Evolutionary conservation across 768 basidiomycete genomes (phyloP), one percentile per base, ranked within the genome.

Genomic region (Tylopilus intermedius): DNA sequence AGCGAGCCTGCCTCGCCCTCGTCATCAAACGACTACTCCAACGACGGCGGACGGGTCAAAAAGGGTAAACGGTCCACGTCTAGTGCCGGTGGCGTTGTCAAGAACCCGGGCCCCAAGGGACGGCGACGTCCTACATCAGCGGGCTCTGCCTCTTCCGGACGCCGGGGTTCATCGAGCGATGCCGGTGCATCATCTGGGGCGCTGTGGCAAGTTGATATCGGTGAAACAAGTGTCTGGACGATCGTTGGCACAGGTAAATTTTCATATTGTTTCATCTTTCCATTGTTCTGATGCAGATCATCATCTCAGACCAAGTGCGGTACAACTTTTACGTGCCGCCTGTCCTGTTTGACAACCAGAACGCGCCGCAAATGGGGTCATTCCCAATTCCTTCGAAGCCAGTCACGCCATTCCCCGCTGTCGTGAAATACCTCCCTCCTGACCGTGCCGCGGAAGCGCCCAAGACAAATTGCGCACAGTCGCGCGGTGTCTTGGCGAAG

Each of bases 251-350:
- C 89, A 57, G 90, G 90, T 91, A 68, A 70, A 32, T 3, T 24
- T 44, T 3, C 57, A 27, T 53, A 32, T 42, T 35, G 50, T 46
- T 42, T 46, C 22, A 24, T 39, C 33, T 43, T 46, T 33, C 29
- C 11, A 52, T 47, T 26, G 41, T 54, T 48, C 60, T 66, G 33
- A 65, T 58, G 50, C 52, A 54, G 46, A 46, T 53, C 35, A 46
- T 53, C 35, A 44, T 54, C 58, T 44, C 71, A 86, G 91, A 94
- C 64, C 88, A 93, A 80, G 81, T 92, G 49, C 85, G 92, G 56
- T 93, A 94, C 73, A 92, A 94, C 70, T 94, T 94, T 71, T 94
- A 91, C 64, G 86, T 94, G 11, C 92, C 92, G 30, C 88, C 89
- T 1, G 79, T 86, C 24, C 75, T 93, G 41, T 90, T 88, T 65